Base-by-base conservation (phyloP, 1,284 basidiomycete genomes). In the Ceratobasidium sp. region DNA sequence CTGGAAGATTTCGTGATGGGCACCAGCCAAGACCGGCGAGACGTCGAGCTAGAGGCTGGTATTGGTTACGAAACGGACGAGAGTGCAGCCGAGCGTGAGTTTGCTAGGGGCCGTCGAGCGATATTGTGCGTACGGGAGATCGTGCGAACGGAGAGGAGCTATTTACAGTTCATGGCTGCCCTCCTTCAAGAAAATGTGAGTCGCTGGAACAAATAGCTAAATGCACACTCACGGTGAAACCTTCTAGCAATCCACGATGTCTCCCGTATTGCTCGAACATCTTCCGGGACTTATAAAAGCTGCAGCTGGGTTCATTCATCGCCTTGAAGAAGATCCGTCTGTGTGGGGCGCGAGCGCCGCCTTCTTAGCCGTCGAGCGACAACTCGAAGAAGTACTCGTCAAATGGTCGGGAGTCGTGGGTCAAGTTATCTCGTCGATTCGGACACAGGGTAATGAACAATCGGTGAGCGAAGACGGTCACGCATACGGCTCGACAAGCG, bases 361-460 rank as follows among this genome's bases (percentile, higher is more conserved):
- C 2, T 90, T 92, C 80, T 82, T 91, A 40, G 85, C 84, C 0
- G 84, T 83, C 61, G 88, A 90, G 78, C 86, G 88, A 57, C 86
- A 85, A 29, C 81, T 91, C 29, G 90, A 90, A 79, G 80, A 81
- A 6, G 88, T 89, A 2, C 87, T 90, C 81, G 87, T 90, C 22
- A 84, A 86, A 1, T 92, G 91, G 90, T 90, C 89, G 78, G 85
- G 86, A n/a, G 86, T 89, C 4, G 90, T 89, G 1, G 91, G 90
- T n/a, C 83, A 83, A 6, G 89, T 91, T 85, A 91, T 92, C 40
- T 71, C 69, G 52, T 59, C 69, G 17, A 22, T 34, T 17, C 54
- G 40, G 8, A 51, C 43, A n/a, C 5, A n/a, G 52, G 17, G 7
- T 29, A 37, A 43, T 4, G 59, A 52, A 19, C 66, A 32, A 37